phyloP scores from a whole-genome alignment of 768 basidiomycete species.

The Peribolospora baueri region DNA sequence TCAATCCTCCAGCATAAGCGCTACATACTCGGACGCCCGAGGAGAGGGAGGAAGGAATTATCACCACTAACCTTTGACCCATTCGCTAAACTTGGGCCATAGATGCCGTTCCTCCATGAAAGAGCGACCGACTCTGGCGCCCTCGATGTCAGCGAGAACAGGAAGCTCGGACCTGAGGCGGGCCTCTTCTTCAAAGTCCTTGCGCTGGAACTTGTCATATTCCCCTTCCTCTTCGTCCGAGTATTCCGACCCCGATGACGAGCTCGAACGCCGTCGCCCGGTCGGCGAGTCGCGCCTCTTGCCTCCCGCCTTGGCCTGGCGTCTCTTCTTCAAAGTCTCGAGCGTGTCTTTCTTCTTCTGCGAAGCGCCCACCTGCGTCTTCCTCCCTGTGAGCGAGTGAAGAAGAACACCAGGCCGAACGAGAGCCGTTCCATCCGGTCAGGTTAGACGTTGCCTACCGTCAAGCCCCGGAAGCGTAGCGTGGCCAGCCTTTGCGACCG shows the following conservation, averaged over 20 bases:
- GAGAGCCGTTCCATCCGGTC: too few species aligned
- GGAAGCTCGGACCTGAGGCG: constrained; percentile 18
- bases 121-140: too few species aligned
- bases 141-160: too few species aligned
- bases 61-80: constrained; percentile 33
- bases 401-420: constrained; percentile 1
- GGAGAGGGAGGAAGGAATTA: not conserved
- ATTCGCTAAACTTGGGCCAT: too few species aligned
- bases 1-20: constrained; percentile 19
- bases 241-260: constrained; percentile 67
- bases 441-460: not conserved
- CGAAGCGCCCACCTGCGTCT: constrained; percentile 43
- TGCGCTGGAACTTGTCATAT: constrained; percentile 18
- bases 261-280: constrained; percentile 27
- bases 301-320: constrained; percentile 15
- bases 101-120: too few species aligned
- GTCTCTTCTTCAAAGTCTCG: constrained; percentile 18
- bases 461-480: constrained; percentile 25
- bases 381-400: constrained; percentile 33
- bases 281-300: constrained; percentile 12
- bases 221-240: constrained; percentile 38
- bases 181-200: constrained; percentile 29
- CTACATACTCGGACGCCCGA: not conserved
- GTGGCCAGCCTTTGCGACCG: constrained; percentile 48
- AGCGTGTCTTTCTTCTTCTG: constrained; percentile 57